Evolutionary conservation across 1,139 yeast genomes (phyloP).

Genomic region (Kodamaea suecica): DNA sequence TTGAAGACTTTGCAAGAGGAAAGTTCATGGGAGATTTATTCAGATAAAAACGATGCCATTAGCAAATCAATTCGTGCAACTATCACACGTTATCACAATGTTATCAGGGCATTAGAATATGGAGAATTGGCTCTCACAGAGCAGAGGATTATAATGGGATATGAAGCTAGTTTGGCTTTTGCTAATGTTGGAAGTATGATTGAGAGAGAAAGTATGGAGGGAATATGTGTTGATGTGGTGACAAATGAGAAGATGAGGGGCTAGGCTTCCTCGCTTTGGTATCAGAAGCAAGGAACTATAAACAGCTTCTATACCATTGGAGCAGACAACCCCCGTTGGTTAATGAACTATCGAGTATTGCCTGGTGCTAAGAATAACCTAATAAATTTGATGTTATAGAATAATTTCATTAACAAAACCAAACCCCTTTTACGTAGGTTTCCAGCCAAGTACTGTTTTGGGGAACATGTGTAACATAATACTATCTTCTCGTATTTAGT

Average conservation of each 20-base stretch:
- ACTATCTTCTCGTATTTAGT: too few species aligned
- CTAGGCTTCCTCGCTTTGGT: too few species aligned
- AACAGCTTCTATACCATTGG: too few species aligned
- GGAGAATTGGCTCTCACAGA: constrained; percentile 88
- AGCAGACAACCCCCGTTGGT: too few species aligned
- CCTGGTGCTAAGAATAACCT: too few species aligned
- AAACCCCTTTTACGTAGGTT: too few species aligned
- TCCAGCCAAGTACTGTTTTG: too few species aligned
- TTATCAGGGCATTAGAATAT: constrained; percentile 72
- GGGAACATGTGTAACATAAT: too few species aligned
- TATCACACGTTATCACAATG: constrained; percentile 82
- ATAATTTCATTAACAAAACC: too few species aligned
- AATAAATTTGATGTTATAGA: too few species aligned
- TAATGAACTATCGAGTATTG: too few species aligned
- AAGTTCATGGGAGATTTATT: constrained; percentile 92
- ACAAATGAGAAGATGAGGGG: constrained; percentile 75
- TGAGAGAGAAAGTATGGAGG: constrained; percentile 70
- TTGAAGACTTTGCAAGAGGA: constrained; percentile 91
- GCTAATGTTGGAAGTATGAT: constrained; percentile 71
- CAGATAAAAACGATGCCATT: constrained; percentile 80
- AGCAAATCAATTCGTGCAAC: constrained; percentile 60
- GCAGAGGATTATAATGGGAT: constrained; percentile 71
- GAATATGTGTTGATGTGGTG: constrained; percentile 72
- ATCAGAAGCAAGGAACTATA: too few species aligned
- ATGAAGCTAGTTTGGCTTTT: constrained; percentile 85